A percentile compares a stretch with the other conserved stretches of the same genome.
phyloP scores from a whole-genome alignment of 371 early-diverging fungal genomes.

The Haplosporangium sp. region DNA sequence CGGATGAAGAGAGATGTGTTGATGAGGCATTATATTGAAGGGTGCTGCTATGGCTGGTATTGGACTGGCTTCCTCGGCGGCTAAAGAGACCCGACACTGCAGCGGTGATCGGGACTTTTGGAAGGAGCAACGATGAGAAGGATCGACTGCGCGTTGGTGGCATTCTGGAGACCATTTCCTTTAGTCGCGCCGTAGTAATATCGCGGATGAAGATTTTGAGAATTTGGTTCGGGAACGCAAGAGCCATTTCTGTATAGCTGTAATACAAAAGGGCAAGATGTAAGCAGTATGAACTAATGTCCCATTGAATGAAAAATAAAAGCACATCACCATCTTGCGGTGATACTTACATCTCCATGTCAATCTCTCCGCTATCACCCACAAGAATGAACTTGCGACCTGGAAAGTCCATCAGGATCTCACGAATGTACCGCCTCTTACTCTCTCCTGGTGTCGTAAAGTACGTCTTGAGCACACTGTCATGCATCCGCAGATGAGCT shows the following conservation, averaged over 20 bases:
- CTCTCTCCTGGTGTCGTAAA: conserved; percentile 59
- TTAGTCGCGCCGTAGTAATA: conserved; percentile 61
- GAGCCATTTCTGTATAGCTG: conserved; percentile 70
- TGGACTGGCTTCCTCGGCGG: conserved; percentile 15
- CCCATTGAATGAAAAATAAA: neutral
- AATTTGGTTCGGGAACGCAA: conserved; percentile 71
- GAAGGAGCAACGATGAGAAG: conserved; percentile 17
- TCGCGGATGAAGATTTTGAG: conserved; percentile 89
- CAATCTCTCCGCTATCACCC: conserved; percentile 93
- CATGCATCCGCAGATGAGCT: conserved; percentile 75
- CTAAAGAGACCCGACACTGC: conserved; percentile 28
- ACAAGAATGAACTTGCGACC: conserved; percentile 86
- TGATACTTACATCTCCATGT: conserved; percentile 74
- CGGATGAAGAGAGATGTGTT: neutral
- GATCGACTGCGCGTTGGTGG: conserved; percentile 18
- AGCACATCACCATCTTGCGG: too few species aligned
- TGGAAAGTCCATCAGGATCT: conserved; percentile 77
- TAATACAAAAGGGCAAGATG: neutral
- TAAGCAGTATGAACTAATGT: neutral
- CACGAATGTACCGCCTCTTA: conserved; percentile 56
- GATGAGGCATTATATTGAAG: neutral
- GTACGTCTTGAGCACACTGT: conserved; percentile 50
- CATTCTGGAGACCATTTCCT: conserved; percentile 16
- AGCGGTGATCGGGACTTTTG: conserved; percentile 19
- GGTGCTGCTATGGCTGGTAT: neutral